Base-by-base conservation (phyloP, 495 filamentous ascomycete genomes). In the Oidiodendron maius region DNA sequence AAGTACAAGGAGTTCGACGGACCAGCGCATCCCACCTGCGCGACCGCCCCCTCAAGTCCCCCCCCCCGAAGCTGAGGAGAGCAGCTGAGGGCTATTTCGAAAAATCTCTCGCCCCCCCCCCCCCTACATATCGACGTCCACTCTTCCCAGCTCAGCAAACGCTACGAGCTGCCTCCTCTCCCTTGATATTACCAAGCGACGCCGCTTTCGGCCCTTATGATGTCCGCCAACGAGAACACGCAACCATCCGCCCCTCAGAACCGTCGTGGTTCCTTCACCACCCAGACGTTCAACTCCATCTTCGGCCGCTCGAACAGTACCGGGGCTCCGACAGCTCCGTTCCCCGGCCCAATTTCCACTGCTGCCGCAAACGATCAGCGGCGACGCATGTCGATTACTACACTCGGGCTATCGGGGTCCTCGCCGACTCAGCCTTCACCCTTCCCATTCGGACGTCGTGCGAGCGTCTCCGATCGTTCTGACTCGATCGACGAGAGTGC, bases 381-480 rank as follows among this genome's bases (percentile, higher is more conserved):
- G 37, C 87, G 93, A 47, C 82, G 93, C 23, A 78, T 96, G 51
- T 96, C 93, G 45, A 79, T 97, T 60, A 86, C 87, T 34, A 90
- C 89, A 3, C 66, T 91, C 48, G 90, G 90, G 35, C 74, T 95
- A 30, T 87, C 86, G 20, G 89, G 87, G 39, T 72, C 74, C 35
- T 89, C 90, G 11, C 87, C 89, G 3, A 76, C 71, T 35, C 64
- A 67, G 51, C 53, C 71, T 18, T 78, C 79, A 3, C 70, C 80
- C 20, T 84, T 77, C 61, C 66, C 66, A 16, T 69, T 69, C 43
- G 64, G 72, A 48, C 82, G 89, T 32, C 82, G 83, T 24, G 84
- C 79, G 51, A 96, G 91, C 61, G 79, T 87, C 23, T 83, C 81
- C 35, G 83, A 78, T 25, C 78, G 78, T 56, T 82, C 81, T n/a